Percentiles rank a stretch among this genome's conserved stretches.
Evolutionary conservation across 352 stramenopile genomes (phyloP).

Genomic region (Phytophthora fragariaefolia): DNA sequence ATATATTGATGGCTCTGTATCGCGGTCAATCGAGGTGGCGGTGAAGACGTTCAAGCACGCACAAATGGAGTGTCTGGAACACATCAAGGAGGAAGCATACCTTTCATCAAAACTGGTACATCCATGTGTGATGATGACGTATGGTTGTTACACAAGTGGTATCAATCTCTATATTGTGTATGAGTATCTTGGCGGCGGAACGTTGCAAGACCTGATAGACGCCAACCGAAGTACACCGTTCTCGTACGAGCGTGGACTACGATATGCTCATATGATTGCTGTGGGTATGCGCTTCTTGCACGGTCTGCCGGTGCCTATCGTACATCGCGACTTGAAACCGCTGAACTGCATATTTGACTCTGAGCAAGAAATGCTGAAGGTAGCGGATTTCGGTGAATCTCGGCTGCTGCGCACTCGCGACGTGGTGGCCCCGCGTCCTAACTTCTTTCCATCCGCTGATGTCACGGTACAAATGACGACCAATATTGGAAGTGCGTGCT

Average conservation of each 20-base stretch:
- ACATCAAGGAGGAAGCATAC: slow-evolving; percentile 86
- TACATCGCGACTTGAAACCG: slow-evolving; percentile 82
- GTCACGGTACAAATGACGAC: slow-evolving; percentile 83
- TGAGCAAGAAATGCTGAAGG: slow-evolving; percentile 77
- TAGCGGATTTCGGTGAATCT: slow-evolving; percentile 84
- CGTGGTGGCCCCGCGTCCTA: slow-evolving; percentile 46
- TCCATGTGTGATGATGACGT: slow-evolving; percentile 86
- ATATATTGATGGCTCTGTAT: slow-evolving; percentile 46
- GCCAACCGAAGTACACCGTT: slow-evolving; percentile 43
- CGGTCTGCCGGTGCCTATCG: slow-evolving; percentile 72
- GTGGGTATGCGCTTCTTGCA: slow-evolving; percentile 87
- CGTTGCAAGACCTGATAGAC: slow-evolving; percentile 80
- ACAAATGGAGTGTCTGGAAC: slow-evolving; percentile 76
- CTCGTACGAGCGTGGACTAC: slow-evolving; percentile 69
- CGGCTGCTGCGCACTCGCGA: slow-evolving; percentile 74
- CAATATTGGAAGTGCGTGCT: slow-evolving; percentile 83
- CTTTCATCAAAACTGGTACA: slow-evolving; percentile 80
- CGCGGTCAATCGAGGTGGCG: slow-evolving; percentile 67
- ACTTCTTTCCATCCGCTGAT: slow-evolving; percentile 71
- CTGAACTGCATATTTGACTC: slow-evolving; percentile 88
- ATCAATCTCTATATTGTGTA: slow-evolving; percentile 87
- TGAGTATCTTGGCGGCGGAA: slow-evolving; percentile 81
- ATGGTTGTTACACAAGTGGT: slow-evolving; percentile 81
- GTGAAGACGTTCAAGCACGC: slow-evolving; percentile 87
- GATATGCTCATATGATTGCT: slow-evolving; percentile 82